Base-by-base conservation (phyloP, 2,329 filamentous ascomycete species). In the Remersonia thermophila region DNA sequence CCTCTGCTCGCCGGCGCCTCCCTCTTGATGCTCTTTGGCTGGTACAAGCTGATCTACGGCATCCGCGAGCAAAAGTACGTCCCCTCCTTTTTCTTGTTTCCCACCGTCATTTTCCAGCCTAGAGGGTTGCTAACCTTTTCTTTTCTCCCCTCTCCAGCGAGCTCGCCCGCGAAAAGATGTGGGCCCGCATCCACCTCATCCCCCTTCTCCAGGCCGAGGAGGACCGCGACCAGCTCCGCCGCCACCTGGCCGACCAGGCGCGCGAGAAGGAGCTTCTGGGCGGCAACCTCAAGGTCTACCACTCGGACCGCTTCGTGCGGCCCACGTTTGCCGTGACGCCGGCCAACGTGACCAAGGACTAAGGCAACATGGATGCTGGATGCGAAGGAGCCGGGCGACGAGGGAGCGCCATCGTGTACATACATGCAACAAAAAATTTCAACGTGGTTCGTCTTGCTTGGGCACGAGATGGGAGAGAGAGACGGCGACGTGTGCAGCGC, bases 111-210 rank as follows among this genome's bases (percentile, higher is more conserved):
- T 26, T 12, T 30, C 28, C 8, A 30, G 20, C 4, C 8, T 12
- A 7, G 3, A 18, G 15, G 2, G n/a, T 23, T n/a, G n/a, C n/a
- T n/a, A n/a, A n/a, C n/a, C n/a, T n/a, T n/a, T n/a, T n/a, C n/a
- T n/a, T n/a, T n/a, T 35, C 12, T 30, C 37, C 3, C n/a, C 4
- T 10, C 23, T 3, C 14, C 52, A 95, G 87, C 56, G 91, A 98
- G 63, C 79, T 94, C 49, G 83, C 79, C 45, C 84, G 91, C 52
- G 91, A 98, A 58, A 98, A 96, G 71, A 91, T 94, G 76, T 98
- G 91, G 91, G 77, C 84, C 43, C 81, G 91, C 56, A 93, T 98
- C 63, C 77, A 96, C 64, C 71, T 98, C 46, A 91, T 89, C 54
- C 91, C 91, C 40, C 66, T 94, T 45, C 76, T 98, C 46, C 89